A percentile compares a stretch with the other conserved stretches of the same genome.
phyloP scores from a whole-genome alignment of 2,329 filamentous ascomycete genomes.

The Tetracladium maxilliforme region DNA sequence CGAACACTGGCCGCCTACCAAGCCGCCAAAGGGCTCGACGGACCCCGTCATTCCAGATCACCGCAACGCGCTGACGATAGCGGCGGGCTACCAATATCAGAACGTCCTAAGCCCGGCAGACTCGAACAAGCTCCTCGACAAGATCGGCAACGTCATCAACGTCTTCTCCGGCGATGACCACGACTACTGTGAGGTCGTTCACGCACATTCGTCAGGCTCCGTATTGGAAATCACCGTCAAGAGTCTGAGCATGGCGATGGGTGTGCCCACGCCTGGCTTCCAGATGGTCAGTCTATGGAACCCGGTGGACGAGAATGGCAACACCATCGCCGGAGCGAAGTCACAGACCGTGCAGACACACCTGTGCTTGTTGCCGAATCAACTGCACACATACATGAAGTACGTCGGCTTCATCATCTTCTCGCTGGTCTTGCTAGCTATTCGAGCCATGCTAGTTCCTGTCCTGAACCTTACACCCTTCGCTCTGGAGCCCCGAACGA shows the following conservation, averaged over 20 bases:
- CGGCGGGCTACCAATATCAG: conserved; percentile 85
- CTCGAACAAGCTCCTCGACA: conserved; percentile 60
- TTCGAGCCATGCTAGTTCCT: conserved; percentile 42
- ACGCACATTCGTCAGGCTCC: conserved; percentile 37
- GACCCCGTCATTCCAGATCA: conserved; percentile 43
- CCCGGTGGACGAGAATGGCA: conserved; percentile 52
- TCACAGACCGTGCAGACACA: conserved; percentile 66
- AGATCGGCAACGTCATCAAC: conserved; percentile 67
- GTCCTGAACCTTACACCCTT: conserved; percentile 27
- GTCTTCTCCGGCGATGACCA: conserved; percentile 96
- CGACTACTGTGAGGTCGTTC: conserved; percentile 87
- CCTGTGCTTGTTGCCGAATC: conserved; percentile 80
- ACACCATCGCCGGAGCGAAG: conserved; percentile 25
- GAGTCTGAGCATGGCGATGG: conserved; percentile 92
- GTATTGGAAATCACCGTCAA: conserved; percentile 83
- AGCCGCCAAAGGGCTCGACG: conserved; percentile 41
- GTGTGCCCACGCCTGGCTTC: conserved; percentile 76
- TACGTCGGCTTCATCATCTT: conserved; percentile 53
- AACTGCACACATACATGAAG: conserved; percentile 67
- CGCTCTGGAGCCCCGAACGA: too few relatives aligned
- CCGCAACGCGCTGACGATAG: conserved; percentile 64
- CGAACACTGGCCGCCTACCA: conserved; percentile 66
- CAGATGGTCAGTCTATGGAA: conserved; percentile 86
- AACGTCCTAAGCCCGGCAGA: conserved; percentile 74
- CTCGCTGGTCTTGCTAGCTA: conserved; percentile 30